Evolutionary conservation across 805 yeast genomes (phyloP), one percentile per base, ranked within the genome.

Genomic region (Myxozyma neotropica): DNA sequence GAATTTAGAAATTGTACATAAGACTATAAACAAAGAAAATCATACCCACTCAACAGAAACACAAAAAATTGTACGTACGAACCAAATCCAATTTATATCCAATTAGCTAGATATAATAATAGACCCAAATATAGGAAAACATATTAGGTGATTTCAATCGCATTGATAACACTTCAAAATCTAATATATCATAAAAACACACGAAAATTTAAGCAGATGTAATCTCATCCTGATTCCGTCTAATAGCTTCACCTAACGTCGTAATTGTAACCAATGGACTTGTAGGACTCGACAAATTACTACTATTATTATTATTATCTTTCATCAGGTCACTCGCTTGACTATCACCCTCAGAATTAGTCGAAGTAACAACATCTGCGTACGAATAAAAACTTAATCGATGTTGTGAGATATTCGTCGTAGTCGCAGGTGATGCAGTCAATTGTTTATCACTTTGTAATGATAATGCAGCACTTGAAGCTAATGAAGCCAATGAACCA

Each of bases 311-410:
- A n/a, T n/a, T n/a, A 15, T 38, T 29, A 29, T 29, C 10, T 7
- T 29, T 29, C 6, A 6, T 29, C 33, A 10, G 10, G 10, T 29
- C 33, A 7, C 10, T 10, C 6, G 33, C 33, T 29, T 29, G 10
- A 29, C 10, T 29, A 6, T 29, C 10, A 7, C 10, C 49, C 13
- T 15, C 17, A 13, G 51, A 8, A 19, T 19, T 13, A 4, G 51
- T 33, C 5, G 19, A 5, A 7, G 51, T 48, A n/a, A 58, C 47
- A 12, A 58, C 52, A 26, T 59, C 63, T 5, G 57, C 63, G 36
- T 50, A 59, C 10, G 63, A 49, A 48, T 49, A 58, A 19, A 58
- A 58, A 27, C 58, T 53, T 15, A 58, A 48, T 13, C 62, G 53
- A 19, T 36, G 44, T 15, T 21, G 53, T 15, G 19, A 29, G 44